Percentiles rank a stretch among this genome's conserved stretches.
These are phyloP conservation scores for Phaseolus lunatus DNA, from an alignment of 306 rosid genomes.

Conservation along the genomic window DNA sequence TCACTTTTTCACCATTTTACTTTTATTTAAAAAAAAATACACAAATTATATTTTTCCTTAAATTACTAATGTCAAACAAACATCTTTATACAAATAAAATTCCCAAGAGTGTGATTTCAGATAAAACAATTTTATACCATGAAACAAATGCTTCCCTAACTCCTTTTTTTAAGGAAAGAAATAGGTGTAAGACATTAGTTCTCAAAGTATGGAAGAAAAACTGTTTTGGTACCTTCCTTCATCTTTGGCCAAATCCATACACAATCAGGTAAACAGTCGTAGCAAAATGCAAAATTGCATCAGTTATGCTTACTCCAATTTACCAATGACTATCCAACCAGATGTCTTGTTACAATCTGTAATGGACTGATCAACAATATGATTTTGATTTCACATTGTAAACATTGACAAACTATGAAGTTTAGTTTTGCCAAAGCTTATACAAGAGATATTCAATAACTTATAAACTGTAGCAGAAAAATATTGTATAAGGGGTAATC, in stretches of 20 bases:
- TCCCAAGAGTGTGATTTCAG: too few species aligned
- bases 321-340: background rate
- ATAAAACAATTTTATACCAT: too few species aligned
- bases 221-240: background rate
- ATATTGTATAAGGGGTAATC: conserved; percentile 39
- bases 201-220: background rate
- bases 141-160: too few species aligned
- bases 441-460: conserved; percentile 25
- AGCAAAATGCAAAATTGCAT: background rate
- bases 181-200: background rate
- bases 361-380: conserved; percentile 3
- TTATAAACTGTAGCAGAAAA: conserved; percentile 5
- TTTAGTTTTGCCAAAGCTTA: conserved; percentile 16
- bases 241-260: background rate
- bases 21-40: too few species aligned
- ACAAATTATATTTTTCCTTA: too few species aligned
- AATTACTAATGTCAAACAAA: background rate
- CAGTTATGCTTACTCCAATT: background rate
- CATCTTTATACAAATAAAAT: background rate
- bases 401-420: conserved; percentile 28
- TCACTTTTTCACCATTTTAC: background rate
- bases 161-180: background rate
- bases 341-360: background rate
- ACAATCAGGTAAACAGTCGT: too few species aligned
- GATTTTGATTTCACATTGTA: conserved; percentile 31